Base-by-base conservation (phyloP, 2,329 filamentous ascomycete species). In the Cladophialophora bantiana region DNA sequence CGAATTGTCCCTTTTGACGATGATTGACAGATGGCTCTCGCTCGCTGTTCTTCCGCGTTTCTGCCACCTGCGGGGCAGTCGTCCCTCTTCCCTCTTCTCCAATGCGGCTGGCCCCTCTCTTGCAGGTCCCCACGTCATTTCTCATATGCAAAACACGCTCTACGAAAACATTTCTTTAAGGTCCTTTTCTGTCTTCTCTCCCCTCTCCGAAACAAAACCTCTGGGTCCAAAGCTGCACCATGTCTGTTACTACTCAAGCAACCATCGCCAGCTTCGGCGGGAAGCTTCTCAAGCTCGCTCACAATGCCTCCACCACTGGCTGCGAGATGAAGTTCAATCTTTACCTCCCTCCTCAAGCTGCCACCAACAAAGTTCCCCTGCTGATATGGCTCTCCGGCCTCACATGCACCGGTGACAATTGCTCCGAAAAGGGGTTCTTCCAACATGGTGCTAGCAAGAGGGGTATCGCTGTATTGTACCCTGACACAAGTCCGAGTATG, bases 291-390 rank as follows among this genome's bases (percentile, higher is more conserved):
- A 98, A 99, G 85, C 91, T 99, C 69, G 88, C 90, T 74, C 95
- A 99, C 86, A 82, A 89, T 77, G 93, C 94, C 64, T 82, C 85
- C 72, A 85, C 88, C 68, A 96, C 93, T 65, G 88, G 87, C 74
- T 97, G 93, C 73, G 89, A 93, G 75, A 99, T 98, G 94, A 88
- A 87, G 77, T 87, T 98, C 76, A 96, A 96, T 82, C 85, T 99
- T 74, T 99, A 92, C 83, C 86, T 99, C 3, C 95, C 95, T 31
- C 88, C 92, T 1, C 84, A 89, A 74, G 88, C 91, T 64, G 80
- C 85, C 69, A 74, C 79, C 15, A 74, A 79, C 64, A 91, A 90
- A 74, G 88, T 93, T 1, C 95, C 95, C 31, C 87, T 98, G 35
- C 86, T 99, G 66, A 89, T 97, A 82, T 99, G 94, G 81, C 89